phyloP scores from a whole-genome alignment of 495 filamentous ascomycete species.

The Penicillium subrubescens region DNA sequence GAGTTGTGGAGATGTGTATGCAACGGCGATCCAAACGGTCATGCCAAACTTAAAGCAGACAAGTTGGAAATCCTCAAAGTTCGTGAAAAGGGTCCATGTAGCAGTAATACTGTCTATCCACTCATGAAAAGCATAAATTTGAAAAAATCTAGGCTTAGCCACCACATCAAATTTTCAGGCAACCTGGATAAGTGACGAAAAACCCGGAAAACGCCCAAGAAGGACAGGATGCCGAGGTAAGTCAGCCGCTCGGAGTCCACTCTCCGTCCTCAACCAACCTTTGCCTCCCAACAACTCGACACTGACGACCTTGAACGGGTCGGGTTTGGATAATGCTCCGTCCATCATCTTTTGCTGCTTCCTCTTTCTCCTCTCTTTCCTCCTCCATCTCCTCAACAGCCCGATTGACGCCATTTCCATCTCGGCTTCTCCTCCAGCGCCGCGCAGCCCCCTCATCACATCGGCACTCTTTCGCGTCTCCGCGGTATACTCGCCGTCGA shows the following conservation, averaged over 20 bases:
- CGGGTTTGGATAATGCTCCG: constrained; percentile 17
- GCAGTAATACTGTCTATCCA: not conserved
- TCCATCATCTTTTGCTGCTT: constrained; percentile 14
- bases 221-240: constrained; percentile 17
- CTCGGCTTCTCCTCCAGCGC: not conserved
- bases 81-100: not conserved
- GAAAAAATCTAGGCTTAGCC: not conserved
- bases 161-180: not conserved
- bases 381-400: constrained; percentile 6
- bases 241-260: constrained; percentile 3
- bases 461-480: not conserved
- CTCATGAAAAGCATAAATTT: not conserved
- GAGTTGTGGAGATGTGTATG: not conserved
- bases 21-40: not conserved
- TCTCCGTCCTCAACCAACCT: constrained; percentile 15
- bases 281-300: constrained; percentile 16
- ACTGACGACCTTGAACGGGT: not conserved
- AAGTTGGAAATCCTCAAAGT: not conserved
- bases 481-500: constrained; percentile 1
- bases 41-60: not conserved
- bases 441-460: not conserved
- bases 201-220: constrained; percentile 1
- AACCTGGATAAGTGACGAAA: not conserved
- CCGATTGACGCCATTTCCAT: constrained; percentile 3
- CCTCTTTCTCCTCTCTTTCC: constrained; percentile 1